Evolutionary conservation across 116 monocot species (phyloP).

Genomic region (Cymodocea nodosa): DNA sequence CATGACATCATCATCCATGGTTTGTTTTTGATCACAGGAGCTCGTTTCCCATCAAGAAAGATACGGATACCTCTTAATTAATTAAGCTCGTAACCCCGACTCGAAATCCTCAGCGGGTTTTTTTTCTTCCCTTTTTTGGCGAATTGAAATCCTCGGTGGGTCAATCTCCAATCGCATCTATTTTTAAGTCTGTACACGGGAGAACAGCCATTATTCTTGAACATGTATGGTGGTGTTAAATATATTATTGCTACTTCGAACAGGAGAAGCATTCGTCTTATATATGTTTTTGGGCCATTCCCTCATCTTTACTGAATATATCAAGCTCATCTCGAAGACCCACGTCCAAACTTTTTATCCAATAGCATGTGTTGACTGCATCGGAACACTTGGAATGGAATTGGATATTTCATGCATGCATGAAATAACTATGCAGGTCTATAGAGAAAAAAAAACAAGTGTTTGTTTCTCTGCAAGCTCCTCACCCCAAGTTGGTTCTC

Average conservation of each 20-base stretch:
- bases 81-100: not conserved
- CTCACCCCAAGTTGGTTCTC: not conserved
- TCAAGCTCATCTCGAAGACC: constrained; percentile 28
- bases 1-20: constrained; percentile 5
- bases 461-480: no score
- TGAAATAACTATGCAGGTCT: not conserved
- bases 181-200: no score
- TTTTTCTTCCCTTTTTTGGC: no score
- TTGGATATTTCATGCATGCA: not conserved
- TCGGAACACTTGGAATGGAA: not conserved
- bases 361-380: constrained; percentile 29
- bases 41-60: not conserved
- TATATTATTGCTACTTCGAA: constrained; percentile 7
- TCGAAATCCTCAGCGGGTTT: no score
- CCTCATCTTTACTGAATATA: constrained; percentile 55
- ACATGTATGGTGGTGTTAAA: constrained; percentile 2
- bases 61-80: not conserved
- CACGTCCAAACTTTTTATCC: constrained; percentile 33
- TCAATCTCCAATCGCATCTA: constrained; percentile 2
- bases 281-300: constrained; percentile 21
- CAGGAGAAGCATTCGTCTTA: constrained; percentile 15
- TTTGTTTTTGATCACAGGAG: no score
- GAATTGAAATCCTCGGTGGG: not conserved
- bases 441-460: no score
- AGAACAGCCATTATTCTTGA: constrained; percentile 1